Evolutionary conservation across 176 grass and related monocot genomes (phyloP).

Genomic region (Aegilops umbellulata): DNA sequence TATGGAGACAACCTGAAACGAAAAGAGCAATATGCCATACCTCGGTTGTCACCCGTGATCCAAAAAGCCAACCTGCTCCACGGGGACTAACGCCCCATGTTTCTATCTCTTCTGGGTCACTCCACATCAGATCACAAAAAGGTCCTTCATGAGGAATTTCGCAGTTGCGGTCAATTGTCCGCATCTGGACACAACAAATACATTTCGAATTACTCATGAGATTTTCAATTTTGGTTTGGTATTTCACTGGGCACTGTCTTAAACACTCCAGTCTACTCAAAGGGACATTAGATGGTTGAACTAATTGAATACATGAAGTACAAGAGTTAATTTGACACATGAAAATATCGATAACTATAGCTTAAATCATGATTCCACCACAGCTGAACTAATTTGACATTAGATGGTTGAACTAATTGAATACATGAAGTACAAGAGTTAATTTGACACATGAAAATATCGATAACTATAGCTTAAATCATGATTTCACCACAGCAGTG

Average conservation of each 20-base stretch:
- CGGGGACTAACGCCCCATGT: slow-evolving; percentile 79
- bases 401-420: background rate
- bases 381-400: background rate
- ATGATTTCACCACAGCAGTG: background rate
- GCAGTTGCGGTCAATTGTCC: slow-evolving; percentile 66
- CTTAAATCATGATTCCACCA: background rate
- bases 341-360: background rate
- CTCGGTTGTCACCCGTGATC: slow-evolving; percentile 71
- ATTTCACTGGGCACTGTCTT: background rate
- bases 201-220: background rate
- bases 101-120: slow-evolving; percentile 78
- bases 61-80: slow-evolving; percentile 87
- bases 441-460: background rate
- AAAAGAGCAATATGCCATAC: slow-evolving; percentile 16
- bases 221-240: background rate
- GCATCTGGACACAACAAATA: slow-evolving; percentile 50
- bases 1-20: background rate
- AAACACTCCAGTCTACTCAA: background rate
- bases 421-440: background rate
- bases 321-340: background rate
- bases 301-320: background rate
- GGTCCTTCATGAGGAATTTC: slow-evolving; percentile 81
- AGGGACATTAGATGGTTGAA: background rate
- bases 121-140: slow-evolving; percentile 92
- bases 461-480: background rate